Conservation (phyloP, 257 asterid species). For the Ballota nigra region DNA sequence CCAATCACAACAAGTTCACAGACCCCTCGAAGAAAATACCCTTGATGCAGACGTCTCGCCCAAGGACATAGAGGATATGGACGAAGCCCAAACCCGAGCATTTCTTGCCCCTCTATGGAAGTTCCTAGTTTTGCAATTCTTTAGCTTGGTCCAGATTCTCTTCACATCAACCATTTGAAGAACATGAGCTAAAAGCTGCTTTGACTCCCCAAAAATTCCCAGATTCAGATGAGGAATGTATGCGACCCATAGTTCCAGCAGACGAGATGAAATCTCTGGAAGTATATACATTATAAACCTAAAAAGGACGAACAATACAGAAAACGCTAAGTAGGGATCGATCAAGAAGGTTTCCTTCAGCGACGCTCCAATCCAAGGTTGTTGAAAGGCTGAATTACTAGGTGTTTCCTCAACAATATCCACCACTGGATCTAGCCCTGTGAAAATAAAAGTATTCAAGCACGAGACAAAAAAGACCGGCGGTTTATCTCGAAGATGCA, state of each 20-base stretch:
- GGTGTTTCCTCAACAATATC: constrained; percentile 33
- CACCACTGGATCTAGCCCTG: constrained; percentile 47
- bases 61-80: constrained; percentile 72
- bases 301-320: constrained; percentile 41
- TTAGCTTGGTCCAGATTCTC: constrained; percentile 68
- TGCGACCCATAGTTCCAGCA: constrained; percentile 58
- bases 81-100: constrained; percentile 89
- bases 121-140: constrained; percentile 60
- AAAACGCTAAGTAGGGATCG: constrained; percentile 52
- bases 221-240: constrained; percentile 57
- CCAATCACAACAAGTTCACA: constrained; percentile 18
- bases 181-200: constrained; percentile 61
- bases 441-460: constrained; percentile 7
- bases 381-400: constrained; percentile 10
- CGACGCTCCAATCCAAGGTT: constrained; percentile 34
- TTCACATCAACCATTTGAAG: constrained; percentile 60
- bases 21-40: constrained; percentile 35
- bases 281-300: constrained; percentile 44
- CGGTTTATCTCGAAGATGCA: neutral
- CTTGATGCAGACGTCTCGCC: constrained; percentile 56
- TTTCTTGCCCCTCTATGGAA: constrained; percentile 66
- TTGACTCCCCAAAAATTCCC: constrained; percentile 65
- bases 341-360: constrained; percentile 33
- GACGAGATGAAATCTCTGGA: constrained; percentile 42
- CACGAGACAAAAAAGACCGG: constrained; percentile 15